Conservation (phyloP, 345 rosid genomes). For the Citrus australasica region DNA sequence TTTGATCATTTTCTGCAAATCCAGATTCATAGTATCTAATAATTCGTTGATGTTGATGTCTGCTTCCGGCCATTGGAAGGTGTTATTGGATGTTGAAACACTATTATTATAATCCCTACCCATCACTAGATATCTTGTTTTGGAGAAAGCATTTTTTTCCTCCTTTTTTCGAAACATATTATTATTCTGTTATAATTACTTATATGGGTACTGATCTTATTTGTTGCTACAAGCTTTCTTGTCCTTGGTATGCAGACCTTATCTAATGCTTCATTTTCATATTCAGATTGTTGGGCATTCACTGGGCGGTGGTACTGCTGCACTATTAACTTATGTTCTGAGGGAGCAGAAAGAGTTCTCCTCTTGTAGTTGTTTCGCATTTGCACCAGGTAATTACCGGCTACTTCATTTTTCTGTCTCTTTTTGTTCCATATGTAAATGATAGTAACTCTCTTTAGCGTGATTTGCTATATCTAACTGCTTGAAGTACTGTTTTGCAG, state of each 20-base stretch:
- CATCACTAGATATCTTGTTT: background rate
- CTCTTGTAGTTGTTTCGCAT: conserved; percentile 77
- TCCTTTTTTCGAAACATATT: background rate
- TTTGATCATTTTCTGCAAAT: background rate
- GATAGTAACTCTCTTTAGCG: background rate
- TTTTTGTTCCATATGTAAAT: background rate
- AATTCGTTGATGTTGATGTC: background rate
- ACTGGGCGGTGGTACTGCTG: conserved; percentile 98
- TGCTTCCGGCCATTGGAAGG: background rate
- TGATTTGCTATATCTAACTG: conserved; percentile 15
- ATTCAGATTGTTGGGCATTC: conserved; percentile 93
- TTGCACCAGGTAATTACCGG: conserved; percentile 75
- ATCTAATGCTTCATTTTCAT: conserved; percentile 15
- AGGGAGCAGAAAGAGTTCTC: conserved; percentile 83
- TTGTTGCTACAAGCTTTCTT: background rate
- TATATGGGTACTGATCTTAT: background rate
- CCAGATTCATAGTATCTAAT: background rate
- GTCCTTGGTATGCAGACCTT: background rate
- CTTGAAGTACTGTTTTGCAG: conserved; percentile 43
- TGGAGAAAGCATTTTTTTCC: background rate
- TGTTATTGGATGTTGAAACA: background rate
- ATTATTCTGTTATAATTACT: background rate
- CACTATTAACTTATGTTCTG: conserved; percentile 83
- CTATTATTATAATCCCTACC: background rate
- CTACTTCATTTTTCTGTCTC: background rate